Base-by-base conservation (phyloP, 1,284 basidiomycete species). In the Cerioporus squamosus region DNA sequence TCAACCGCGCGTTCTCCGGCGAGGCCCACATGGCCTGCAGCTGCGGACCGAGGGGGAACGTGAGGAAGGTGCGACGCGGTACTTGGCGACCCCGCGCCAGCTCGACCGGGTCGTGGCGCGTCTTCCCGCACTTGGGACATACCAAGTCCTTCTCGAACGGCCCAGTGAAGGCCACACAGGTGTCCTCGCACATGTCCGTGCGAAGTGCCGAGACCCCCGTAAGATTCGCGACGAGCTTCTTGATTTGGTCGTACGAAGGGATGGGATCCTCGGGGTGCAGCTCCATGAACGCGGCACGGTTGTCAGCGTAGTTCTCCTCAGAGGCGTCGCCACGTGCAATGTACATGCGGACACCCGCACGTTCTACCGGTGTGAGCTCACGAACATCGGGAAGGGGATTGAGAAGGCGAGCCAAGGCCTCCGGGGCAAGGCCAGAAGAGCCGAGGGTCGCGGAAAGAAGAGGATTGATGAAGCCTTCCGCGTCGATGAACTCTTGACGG, bases 121-220 rank as follows among this genome's bases (percentile, higher is more conserved):
- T 23, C 26, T 65, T 43, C 0, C 43, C 31, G 24, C 61, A 63
- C 12, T 26, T 15, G 0, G 60, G 63, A 33, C 61, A 65, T 0
- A 39, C 15, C 1, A 71, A 52, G 5, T 70, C 61, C 10, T 65
- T 51, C 1, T 33, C 33, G 44, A 62, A 72, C 7, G 70, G 69
- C 2, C 74, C 73, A 14, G 72, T 73, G 51, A 63, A 77, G 5
- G 69, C 73, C 36, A 68, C 24, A 55, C 75, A 77, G 0, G 68
- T 66, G n/a, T 73, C 68, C 10, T 61, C 52, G 43, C 75, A 76
- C 72, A 75, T 76, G 51, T 29, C 29, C 1, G 29, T 29, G 29
- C 29, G 29, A 6, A 29, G 29, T 1, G 29, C 29, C 1, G 29
- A 29, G 29, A 29, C 29, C 1, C 29, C 29, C 6, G 29, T 29